phyloP scores from a whole-genome alignment of 179 eudicot species.

The Corrigiola litoralis region DNA sequence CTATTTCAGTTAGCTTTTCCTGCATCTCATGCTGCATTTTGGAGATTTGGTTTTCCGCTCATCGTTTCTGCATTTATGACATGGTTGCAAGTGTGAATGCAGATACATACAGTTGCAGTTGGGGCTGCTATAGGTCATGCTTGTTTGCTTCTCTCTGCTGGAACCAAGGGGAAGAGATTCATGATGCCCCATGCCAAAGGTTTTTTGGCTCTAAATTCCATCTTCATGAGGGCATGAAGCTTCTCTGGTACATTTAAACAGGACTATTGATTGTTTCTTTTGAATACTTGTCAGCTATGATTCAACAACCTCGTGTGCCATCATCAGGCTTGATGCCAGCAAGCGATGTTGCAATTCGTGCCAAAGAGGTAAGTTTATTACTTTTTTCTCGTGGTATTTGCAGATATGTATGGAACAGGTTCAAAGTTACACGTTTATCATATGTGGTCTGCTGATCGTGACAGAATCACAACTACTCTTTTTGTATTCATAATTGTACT shows the following conservation, averaged over 20 bases:
- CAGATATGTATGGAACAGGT: too few relatives aligned
- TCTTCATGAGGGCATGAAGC: not conserved
- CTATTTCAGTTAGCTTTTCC: not conserved
- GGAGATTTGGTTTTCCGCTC: not conserved
- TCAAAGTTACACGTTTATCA: too few relatives aligned
- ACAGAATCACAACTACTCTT: too few relatives aligned
- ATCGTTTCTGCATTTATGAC: not conserved
- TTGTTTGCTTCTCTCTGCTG: conserved; percentile 88
- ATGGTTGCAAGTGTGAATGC: conserved; percentile 17
- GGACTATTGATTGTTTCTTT: conserved; percentile 3
- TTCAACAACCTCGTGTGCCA: conserved; percentile 73
- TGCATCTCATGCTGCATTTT: not conserved
- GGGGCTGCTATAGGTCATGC: conserved; percentile 91
- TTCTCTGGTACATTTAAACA: not conserved
- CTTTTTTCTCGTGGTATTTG: not conserved
- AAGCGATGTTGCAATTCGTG: conserved; percentile 68
- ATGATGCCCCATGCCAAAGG: conserved; percentile 88
- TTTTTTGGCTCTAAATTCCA: conserved; percentile 14
- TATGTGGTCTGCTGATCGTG: too few relatives aligned
- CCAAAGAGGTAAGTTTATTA: conserved; percentile 53
- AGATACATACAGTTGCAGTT: conserved; percentile 74
- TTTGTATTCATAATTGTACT: too few relatives aligned
- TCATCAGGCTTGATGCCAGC: conserved; percentile 77
- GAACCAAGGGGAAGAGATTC: conserved; percentile 81
- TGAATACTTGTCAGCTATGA: conserved; percentile 49